Base-by-base conservation (phyloP, 2,329 filamentous ascomycete species). In the Arachnomyces sp. region DNA sequence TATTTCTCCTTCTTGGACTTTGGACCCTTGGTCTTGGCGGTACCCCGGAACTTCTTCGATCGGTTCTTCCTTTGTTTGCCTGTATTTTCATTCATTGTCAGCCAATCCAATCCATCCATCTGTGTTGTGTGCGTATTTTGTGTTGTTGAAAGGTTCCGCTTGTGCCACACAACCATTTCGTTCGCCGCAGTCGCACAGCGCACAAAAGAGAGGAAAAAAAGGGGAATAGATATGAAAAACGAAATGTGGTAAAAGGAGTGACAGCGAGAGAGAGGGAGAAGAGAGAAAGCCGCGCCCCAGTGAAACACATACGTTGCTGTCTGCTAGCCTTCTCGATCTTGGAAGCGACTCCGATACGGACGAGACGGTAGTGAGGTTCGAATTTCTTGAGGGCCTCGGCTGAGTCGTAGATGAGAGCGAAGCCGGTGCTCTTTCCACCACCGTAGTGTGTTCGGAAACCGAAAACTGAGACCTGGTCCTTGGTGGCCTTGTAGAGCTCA, bases 11-110 rank as follows among this genome's bases (percentile, higher is more conserved):
- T 63, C 54, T 71, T 76, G 72, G 71, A 86, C 84, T 93, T 92
- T 67, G 82, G 82, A 70, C 88, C 88, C 86, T 95, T 95, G 78
- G 82, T 81, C 87, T 98, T 98, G 65, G 88, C 90, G 62, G 87
- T 94, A 69, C 92, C 92, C 60, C 92, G 85, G 71, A 95, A 84
- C 68, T 90, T 92, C 88, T 98, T 96, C 74, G 85, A 81, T 72
- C 90, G 82, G 86, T 98, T 98, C 87, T 98, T 98, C 78, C 92
- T 85, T 78, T 96, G 92, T 81, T 98, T 98, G 83, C 90, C 90
- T 96, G 73, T 76, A 58, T 44, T 44, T 15, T 35, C 39, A 43
- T 43, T 41, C 31, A 35, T 35, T 11, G 44, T 44, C 43, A 48
- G 47, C 38, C 28, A 35, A 40, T 11, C 7, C 30, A n/a, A 20